phyloP scores from a whole-genome alignment of 352 stramenopile species.

The Elongisporangium anandrum region DNA sequence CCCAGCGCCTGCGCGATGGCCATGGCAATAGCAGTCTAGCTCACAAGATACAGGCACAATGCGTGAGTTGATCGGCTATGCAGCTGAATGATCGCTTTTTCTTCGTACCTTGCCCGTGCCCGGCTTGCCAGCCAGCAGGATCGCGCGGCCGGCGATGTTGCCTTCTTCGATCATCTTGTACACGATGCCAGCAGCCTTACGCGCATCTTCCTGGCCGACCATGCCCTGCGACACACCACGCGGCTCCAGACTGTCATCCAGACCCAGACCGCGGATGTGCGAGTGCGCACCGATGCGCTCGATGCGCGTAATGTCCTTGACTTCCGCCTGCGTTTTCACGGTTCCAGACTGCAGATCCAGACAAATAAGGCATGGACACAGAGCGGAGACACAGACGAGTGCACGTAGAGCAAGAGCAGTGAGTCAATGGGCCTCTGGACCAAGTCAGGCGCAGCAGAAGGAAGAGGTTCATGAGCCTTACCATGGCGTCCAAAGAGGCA shows the following conservation, averaged over 20 bases:
- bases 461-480: background rate
- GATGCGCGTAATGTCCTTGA: slow-evolving; percentile 97
- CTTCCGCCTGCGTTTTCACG: slow-evolving; percentile 85
- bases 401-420: background rate
- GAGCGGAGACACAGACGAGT: background rate
- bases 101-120: slow-evolving; percentile 89
- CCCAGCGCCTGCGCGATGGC: slow-evolving; percentile 96
- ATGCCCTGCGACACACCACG: slow-evolving; percentile 93
- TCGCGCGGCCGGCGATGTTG: slow-evolving; percentile 96
- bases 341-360: slow-evolving; percentile 26
- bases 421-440: background rate
- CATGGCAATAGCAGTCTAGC: slow-evolving; percentile 97
- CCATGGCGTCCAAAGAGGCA: background rate
- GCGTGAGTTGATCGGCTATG: slow-evolving; percentile 1
- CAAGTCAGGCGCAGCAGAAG: background rate
- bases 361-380: background rate
- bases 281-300: slow-evolving; percentile 99
- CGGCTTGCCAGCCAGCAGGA: slow-evolving; percentile 95
- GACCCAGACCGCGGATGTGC: slow-evolving; percentile 97
- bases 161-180: slow-evolving; percentile 98
- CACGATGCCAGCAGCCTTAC: slow-evolving; percentile 94
- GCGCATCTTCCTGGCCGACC: slow-evolving; percentile 93
- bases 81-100: too few relatives aligned
- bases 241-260: slow-evolving; percentile 97
- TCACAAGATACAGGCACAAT: background rate